Percentiles rank a stretch among this genome's conserved stretches.
phyloP scores from a whole-genome alignment of 1,284 basidiomycete genomes.

The Xerocomus nothofagi region DNA sequence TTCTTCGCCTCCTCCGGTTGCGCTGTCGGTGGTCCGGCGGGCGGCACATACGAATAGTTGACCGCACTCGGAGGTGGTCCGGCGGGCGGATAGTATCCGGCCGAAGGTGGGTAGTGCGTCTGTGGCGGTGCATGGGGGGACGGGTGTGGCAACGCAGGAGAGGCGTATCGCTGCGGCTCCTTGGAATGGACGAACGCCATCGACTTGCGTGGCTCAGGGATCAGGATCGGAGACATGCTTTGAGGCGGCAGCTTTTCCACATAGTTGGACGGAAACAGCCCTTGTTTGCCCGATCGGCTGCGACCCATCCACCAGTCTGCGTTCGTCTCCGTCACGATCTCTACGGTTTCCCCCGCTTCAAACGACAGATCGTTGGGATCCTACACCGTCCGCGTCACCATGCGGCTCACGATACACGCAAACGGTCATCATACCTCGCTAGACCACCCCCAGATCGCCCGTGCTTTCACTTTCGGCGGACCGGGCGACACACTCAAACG shows the following conservation, averaged over 20 bases:
- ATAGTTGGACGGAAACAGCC: conserved; percentile 59
- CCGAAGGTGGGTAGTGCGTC: conserved; percentile 22
- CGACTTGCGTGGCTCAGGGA: conserved; percentile 28
- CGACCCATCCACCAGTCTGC: conserved; percentile 43
- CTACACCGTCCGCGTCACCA: conserved; percentile 37
- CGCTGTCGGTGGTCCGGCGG: conserved; percentile 29
- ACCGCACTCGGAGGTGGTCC: conserved; percentile 26
- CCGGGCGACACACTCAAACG: conserved; percentile 27
- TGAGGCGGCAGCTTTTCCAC: conserved; percentile 47
- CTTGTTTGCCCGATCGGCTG: conserved; percentile 43
- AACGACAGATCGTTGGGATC: conserved; percentile 47
- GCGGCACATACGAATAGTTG: conserved; percentile 32
- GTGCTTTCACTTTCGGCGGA: conserved; percentile 29
- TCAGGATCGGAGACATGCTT: conserved; percentile 20
- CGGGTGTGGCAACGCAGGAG: conserved; percentile 29
- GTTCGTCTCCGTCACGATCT: conserved; percentile 40
- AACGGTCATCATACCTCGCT: conserved; percentile 27
- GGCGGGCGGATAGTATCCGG: conserved; percentile 29
- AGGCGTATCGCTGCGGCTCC: conserved; percentile 14
- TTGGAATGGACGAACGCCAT: conserved; percentile 1
- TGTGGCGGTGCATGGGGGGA: conserved; percentile 19
- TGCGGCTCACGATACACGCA: conserved; percentile 8
- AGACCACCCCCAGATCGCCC: conserved; percentile 32
- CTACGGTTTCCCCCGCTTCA: conserved; percentile 37
- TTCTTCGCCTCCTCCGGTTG: conserved; percentile 55